Evolutionary conservation across 2,329 filamentous ascomycete genomes (phyloP).

Genomic region (Trichocomaceae sp.): DNA sequence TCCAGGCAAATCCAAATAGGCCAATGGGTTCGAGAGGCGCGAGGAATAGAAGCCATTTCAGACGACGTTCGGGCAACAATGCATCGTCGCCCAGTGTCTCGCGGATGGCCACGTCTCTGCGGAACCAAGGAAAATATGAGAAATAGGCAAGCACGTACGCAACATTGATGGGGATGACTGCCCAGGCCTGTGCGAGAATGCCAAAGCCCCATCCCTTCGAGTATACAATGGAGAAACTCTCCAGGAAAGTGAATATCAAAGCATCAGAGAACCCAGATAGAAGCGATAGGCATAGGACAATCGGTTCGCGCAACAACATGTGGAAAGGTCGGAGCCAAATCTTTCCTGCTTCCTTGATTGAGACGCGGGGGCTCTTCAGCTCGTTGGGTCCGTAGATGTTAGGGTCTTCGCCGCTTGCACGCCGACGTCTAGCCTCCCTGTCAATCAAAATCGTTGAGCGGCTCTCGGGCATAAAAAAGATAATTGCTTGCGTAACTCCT

Average conservation of each 20-base stretch:
- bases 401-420: slow-evolving; percentile 43
- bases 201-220: slow-evolving; percentile 55
- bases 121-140: slow-evolving; percentile 50
- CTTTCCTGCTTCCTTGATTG: slow-evolving; percentile 48
- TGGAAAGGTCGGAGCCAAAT: slow-evolving; percentile 56
- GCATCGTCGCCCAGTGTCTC: slow-evolving; percentile 41
- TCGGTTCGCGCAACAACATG: slow-evolving; percentile 59
- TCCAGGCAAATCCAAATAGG: slow-evolving; percentile 64
- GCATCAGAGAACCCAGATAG: slow-evolving; percentile 59
- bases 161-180: slow-evolving; percentile 48
- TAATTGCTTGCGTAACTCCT: slow-evolving; percentile 44
- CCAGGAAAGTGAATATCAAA: slow-evolving; percentile 61
- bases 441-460: slow-evolving; percentile 53
- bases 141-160: slow-evolving; percentile 54
- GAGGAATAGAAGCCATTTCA: slow-evolving; percentile 59
- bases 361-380: slow-evolving; percentile 52
- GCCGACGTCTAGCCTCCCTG: slow-evolving; percentile 50
- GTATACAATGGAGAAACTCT: slow-evolving; percentile 57
- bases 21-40: slow-evolving; percentile 59
- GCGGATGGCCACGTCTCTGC: slow-evolving; percentile 34
- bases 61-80: slow-evolving; percentile 55
- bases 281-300: slow-evolving; percentile 56
- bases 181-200: slow-evolving; percentile 41
- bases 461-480: slow-evolving; percentile 49
- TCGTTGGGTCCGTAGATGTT: slow-evolving; percentile 69